phyloP scores from a whole-genome alignment of 345 rosid genomes.

The Orychophragmus violaceus region DNA sequence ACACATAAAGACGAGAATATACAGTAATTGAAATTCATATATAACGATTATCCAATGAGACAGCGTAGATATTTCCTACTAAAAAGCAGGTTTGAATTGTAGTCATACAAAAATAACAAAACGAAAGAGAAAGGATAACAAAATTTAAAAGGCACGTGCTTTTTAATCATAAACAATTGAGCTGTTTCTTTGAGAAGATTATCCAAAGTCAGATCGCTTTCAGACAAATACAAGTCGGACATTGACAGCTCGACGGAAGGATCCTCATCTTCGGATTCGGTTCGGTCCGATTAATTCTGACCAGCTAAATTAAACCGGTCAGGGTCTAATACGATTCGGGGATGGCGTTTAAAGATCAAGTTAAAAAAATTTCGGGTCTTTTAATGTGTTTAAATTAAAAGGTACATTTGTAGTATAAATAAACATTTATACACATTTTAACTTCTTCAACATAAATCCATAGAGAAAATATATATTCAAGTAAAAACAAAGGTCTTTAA shows the following conservation, averaged over 20 bases:
- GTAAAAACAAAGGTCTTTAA: no score
- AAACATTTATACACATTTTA: no score
- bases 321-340: not conserved
- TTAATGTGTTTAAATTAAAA: no score
- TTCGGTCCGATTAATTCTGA: not conserved
- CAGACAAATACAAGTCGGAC: constrained; percentile 16
- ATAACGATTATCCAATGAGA: not conserved
- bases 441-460: no score
- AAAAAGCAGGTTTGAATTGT: not conserved
- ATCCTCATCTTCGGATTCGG: constrained; percentile 17
- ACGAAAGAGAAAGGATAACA: not conserved
- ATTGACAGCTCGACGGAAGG: constrained; percentile 6
- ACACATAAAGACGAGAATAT: not conserved
- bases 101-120: not conserved
- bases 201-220: constrained; percentile 23
- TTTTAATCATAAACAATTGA: constrained; percentile 5
- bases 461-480: no score
- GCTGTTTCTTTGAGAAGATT: constrained; percentile 2
- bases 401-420: no score
- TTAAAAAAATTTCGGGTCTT: no score
- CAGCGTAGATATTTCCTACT: not conserved
- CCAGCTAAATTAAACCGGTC: not conserved
- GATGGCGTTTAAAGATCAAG: no score
- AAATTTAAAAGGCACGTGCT: not conserved
- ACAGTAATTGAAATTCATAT: not conserved